Percentiles rank a stretch among this genome's conserved stretches.
These are phyloP conservation scores for Neoscytalidium dimidiatum DNA, from an alignment of 2,329 filamentous ascomycete species.

Conservation along the genomic window DNA sequence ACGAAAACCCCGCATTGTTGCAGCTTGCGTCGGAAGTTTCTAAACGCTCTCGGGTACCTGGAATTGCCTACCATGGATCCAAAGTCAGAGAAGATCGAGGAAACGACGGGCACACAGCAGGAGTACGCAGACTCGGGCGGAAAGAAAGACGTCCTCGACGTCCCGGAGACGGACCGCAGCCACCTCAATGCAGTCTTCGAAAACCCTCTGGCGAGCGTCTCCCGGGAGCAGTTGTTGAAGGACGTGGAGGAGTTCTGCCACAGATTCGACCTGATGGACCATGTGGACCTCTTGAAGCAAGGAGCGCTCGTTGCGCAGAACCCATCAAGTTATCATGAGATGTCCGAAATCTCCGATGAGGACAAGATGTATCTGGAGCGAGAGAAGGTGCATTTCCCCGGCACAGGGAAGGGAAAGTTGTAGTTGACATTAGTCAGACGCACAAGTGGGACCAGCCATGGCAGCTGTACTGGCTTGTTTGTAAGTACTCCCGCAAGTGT, in stretches of 20 bases:
- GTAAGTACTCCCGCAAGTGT: slow-evolving; percentile 27
- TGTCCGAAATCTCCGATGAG: slow-evolving; percentile 48
- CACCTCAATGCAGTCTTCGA: slow-evolving; percentile 37
- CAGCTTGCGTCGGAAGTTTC: not conserved
- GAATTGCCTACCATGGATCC: not conserved
- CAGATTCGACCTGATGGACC: slow-evolving; percentile 50
- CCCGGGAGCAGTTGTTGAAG: slow-evolving; percentile 53
- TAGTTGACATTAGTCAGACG: slow-evolving; percentile 25
- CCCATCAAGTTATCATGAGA: slow-evolving; percentile 50
- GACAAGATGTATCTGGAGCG: slow-evolving; percentile 46
- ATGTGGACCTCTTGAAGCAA: slow-evolving; percentile 53
- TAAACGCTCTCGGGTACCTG: no score
- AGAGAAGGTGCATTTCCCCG: slow-evolving; percentile 35
- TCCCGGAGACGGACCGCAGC: not conserved
- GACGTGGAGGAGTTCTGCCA: slow-evolving; percentile 58
- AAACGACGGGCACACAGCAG: not conserved
- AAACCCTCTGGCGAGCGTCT: slow-evolving; percentile 58
- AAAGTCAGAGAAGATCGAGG: not conserved
- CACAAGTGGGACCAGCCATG: slow-evolving; percentile 55
- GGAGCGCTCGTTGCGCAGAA: slow-evolving; percentile 55
- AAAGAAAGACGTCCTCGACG: not conserved
- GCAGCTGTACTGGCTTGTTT: slow-evolving; percentile 50
- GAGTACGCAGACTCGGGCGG: not conserved
- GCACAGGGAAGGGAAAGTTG: not conserved
- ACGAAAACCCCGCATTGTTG: not conserved